These are phyloP conservation scores for Dalbergia oliveri DNA, from an alignment of 306 rosid species.

Conservation along the genomic window DNA sequence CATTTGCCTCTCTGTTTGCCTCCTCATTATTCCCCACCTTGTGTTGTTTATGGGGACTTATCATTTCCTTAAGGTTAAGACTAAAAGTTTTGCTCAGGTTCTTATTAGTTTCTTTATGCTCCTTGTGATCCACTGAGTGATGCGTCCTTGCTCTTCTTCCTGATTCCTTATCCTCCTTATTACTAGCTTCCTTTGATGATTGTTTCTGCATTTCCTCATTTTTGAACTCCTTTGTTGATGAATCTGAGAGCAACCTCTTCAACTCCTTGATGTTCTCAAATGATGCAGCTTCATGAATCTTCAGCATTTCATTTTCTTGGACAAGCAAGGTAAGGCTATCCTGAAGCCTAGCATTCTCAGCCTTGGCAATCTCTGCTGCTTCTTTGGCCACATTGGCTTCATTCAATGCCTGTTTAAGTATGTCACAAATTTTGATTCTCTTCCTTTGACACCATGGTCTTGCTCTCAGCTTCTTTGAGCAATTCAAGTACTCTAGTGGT, in stretches of 20 bases:
- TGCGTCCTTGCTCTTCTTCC: constrained; percentile 44
- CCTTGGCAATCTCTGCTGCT: constrained; percentile 77
- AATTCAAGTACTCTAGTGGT: constrained; percentile 45
- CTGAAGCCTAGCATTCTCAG: constrained; percentile 70
- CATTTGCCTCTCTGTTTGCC: constrained; percentile 39
- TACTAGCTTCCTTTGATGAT: constrained; percentile 24
- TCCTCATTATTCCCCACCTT: constrained; percentile 51
- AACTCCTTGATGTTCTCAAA: constrained; percentile 70
- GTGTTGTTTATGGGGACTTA: constrained; percentile 51
- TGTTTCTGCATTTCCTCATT: constrained; percentile 53
- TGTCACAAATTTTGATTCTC: constrained; percentile 79
- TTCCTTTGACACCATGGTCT: constrained; percentile 60
- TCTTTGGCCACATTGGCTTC: constrained; percentile 88
- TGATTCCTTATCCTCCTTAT: constrained; percentile 51
- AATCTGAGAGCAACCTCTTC: constrained; percentile 67
- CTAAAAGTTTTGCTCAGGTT: constrained; percentile 54
- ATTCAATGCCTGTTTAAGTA: constrained; percentile 86
- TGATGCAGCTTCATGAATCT: constrained; percentile 70
- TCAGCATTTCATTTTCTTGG: constrained; percentile 68
- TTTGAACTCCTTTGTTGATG: constrained; percentile 52
- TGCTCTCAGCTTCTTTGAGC: constrained; percentile 54
- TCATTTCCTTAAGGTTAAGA: constrained; percentile 54
- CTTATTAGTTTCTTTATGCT: constrained; percentile 42
- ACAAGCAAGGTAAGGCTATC: constrained; percentile 61
- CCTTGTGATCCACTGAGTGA: constrained; percentile 40